Evolutionary conservation across 257 asterid species (phyloP).

Genomic region (Salvia miltiorrhiza): DNA sequence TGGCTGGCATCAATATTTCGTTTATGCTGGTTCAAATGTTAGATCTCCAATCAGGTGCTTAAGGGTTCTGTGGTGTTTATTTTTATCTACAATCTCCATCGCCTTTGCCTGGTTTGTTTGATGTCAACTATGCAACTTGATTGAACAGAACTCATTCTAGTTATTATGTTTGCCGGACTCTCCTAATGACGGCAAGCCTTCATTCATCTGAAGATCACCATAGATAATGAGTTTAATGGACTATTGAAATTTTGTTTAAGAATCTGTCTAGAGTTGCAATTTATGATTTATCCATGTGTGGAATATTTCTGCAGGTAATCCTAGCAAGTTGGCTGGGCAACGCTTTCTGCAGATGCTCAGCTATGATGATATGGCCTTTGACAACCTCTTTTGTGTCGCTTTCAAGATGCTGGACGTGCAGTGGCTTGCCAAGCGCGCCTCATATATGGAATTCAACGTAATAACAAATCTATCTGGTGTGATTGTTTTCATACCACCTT

Average conservation of each 20-base stretch:
- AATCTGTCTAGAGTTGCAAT: not conserved
- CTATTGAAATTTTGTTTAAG: not conserved
- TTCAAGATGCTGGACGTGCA: conserved; percentile 87
- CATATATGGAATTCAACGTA: conserved; percentile 95
- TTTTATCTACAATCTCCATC: not conserved
- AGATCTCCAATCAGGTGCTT: conserved; percentile 90
- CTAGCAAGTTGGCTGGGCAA: conserved; percentile 60
- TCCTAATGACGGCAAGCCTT: not conserved
- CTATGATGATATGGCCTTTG: conserved; percentile 86
- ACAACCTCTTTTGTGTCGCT: conserved; percentile 82
- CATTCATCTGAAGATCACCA: not conserved
- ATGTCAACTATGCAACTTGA: not conserved
- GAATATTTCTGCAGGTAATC: conserved; percentile 49
- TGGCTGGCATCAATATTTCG: conserved; percentile 93
- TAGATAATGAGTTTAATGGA: not conserved
- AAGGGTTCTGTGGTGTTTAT: not conserved
- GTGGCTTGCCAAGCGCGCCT: conserved; percentile 90
- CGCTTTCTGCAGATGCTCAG: conserved; percentile 64
- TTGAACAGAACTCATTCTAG: not conserved
- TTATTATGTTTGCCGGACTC: not conserved
- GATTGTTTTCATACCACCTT: not conserved
- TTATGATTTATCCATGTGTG: not conserved
- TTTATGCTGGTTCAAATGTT: conserved; percentile 94
- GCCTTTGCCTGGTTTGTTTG: not conserved
- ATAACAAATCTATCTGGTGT: conserved; percentile 7